Evolutionary conservation across 2,329 filamentous ascomycete genomes (phyloP), one percentile per base, ranked within the genome.

Genomic region (Monilinia fructicola): DNA sequence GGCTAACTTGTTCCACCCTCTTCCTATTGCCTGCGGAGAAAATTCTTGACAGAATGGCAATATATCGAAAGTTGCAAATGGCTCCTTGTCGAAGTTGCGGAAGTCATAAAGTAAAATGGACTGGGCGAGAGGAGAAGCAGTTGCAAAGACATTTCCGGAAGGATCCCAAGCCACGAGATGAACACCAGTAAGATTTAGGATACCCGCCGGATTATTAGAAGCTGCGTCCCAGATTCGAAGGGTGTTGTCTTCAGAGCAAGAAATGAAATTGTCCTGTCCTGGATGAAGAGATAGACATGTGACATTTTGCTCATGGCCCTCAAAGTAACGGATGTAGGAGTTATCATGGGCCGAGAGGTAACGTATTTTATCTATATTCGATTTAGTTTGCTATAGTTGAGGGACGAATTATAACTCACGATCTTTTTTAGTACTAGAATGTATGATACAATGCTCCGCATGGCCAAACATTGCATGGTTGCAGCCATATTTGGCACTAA

Each of bases 401-500:
- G 23, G 7, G 5, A 18, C 42, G 35, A 31, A 9, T 50, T n/a
- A 14, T 56, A 42, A 69, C 81, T 69, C 81, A 92, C 90, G 86
- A 75, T 99, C 96, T 73, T 96, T 88, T 77, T 97, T 97, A 16
- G 95, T 99, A 76, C 92, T 96, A 62, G 95, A 93, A 75, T 98
- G 97, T 68, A 99, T 88, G 75, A 99, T 92, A 76, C 92, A 93
- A n/a, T 72, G 71, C 40, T 89, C 89, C 68, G 94, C 91, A 77
- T 98, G 95, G 0, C 94, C 97, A 78, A 98, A 99, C 73, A 92
- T 90, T 48, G 95, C 95, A 66, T 97, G 85, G 77, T 97, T 95
- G 23, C 92, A 93, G 68, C 95, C 95, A 74, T 99, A 99, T 77
- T 99, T 99, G 77, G 98, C 96, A 79, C 91, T 96, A 62, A 96